Conservation (phyloP, 2,329 filamentous ascomycete genomes). For the Aspergillus nomiae region DNA sequence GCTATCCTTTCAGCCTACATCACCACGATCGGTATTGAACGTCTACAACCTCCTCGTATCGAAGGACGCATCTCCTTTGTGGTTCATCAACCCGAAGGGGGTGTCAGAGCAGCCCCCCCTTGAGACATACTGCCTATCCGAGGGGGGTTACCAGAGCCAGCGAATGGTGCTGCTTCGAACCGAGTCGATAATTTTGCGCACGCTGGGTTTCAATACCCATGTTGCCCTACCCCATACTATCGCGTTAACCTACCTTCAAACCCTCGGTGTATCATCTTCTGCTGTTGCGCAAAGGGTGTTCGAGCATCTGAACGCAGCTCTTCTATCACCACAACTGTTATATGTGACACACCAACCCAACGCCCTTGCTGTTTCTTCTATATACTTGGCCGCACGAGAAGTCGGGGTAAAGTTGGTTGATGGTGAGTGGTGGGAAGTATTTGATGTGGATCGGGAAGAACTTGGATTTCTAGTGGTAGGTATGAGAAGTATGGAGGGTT, state of each 20-base stretch:
- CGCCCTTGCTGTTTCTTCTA: conserved; percentile 79
- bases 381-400: conserved; percentile 86
- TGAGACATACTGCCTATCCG: conserved; percentile 68
- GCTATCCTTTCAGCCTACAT: conserved; percentile 73
- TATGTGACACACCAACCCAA: conserved; percentile 92
- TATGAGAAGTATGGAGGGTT: conserved; percentile 75
- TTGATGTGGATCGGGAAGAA: conserved; percentile 93
- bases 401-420: conserved; percentile 75
- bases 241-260: conserved; percentile 88
- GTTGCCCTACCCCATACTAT: conserved; percentile 84
- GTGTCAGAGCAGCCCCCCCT: conserved; percentile 44
- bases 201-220: conserved; percentile 79
- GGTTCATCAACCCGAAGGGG: conserved; percentile 40
- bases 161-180: conserved; percentile 68
- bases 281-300: conserved; percentile 66
- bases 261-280: conserved; percentile 68
- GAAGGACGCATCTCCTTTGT: conserved; percentile 55
- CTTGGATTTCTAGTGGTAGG: conserved; percentile 89
- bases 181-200: conserved; percentile 75
- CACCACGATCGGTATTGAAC: conserved; percentile 78
- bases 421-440: conserved; percentile 95
- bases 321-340: conserved; percentile 84
- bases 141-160: conserved; percentile 68
- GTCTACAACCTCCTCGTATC: conserved; percentile 81
- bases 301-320: conserved; percentile 79